Evolutionary conservation across 176 grass and related monocot genomes (phyloP).

Genomic region (Triticum urartu): DNA sequence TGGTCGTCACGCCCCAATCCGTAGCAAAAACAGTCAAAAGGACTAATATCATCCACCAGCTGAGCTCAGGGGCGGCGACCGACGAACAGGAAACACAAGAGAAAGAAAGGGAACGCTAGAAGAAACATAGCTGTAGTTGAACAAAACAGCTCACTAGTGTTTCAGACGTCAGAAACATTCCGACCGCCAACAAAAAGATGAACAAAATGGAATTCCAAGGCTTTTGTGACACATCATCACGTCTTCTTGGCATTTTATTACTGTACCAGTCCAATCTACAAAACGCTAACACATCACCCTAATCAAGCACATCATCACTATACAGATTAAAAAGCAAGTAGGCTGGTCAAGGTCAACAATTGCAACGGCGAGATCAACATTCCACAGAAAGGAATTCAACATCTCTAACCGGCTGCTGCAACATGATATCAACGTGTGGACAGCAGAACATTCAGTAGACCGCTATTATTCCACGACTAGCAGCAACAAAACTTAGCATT

Average conservation of each 20-base stretch:
- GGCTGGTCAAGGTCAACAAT: slow-evolving; percentile 38
- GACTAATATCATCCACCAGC: background rate
- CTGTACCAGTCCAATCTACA: no score
- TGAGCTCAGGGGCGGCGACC: background rate
- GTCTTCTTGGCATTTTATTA: no score
- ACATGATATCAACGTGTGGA: slow-evolving; percentile 25
- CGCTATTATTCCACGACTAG: slow-evolving; percentile 17
- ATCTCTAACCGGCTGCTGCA: slow-evolving; percentile 15
- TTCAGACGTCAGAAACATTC: background rate
- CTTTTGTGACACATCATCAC: background rate
- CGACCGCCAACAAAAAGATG: background rate
- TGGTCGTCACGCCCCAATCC: background rate
- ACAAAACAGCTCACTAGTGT: no score
- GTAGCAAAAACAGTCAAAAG: background rate
- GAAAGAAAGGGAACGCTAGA: background rate
- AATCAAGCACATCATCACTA: no score
- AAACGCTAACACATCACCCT: no score
- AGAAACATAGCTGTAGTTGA: background rate
- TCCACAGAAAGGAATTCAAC: slow-evolving; percentile 38
- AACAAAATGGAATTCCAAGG: background rate
- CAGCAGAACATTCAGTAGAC: slow-evolving; percentile 22
- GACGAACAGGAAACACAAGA: background rate
- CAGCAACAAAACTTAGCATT: slow-evolving; percentile 13
- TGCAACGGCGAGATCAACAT: slow-evolving; percentile 13
- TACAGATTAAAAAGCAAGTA: background rate